Conservation (phyloP, 2,329 filamentous ascomycete species). For the Sporothrix phasma region DNA sequence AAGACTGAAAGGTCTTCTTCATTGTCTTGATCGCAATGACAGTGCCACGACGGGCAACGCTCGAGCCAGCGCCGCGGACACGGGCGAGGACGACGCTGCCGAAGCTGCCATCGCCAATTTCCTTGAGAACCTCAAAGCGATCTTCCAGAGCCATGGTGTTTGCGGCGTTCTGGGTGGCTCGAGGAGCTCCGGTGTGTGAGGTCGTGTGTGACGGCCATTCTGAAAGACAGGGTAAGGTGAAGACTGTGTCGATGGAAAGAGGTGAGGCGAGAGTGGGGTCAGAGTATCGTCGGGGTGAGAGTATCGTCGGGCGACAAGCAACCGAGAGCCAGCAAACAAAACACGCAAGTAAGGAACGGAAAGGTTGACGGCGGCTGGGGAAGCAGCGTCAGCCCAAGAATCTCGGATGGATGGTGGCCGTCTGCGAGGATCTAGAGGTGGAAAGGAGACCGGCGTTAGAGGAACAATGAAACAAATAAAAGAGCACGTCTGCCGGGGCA, state of each 20-base stretch:
- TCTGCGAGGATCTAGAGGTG: neutral
- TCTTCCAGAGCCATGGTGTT: slow-evolving; percentile 65
- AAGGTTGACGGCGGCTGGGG: neutral
- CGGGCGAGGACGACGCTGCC: slow-evolving; percentile 88
- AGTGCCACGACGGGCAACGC: slow-evolving; percentile 79
- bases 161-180: slow-evolving; percentile 36
- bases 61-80: slow-evolving; percentile 81
- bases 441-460: neutral
- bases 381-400: slow-evolving; percentile 7
- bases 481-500: too few relatives aligned
- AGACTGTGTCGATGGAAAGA: neutral
- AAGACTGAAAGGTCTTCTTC: slow-evolving; percentile 98
- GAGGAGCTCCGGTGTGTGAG: slow-evolving; percentile 58
- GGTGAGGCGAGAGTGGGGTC: neutral
- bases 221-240: slow-evolving; percentile 21
- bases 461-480: neutral
- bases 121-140: slow-evolving; percentile 92
- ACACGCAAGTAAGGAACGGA: slow-evolving; percentile 5
- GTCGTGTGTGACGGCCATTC: slow-evolving; percentile 71
- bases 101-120: slow-evolving; percentile 98
- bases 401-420: neutral
- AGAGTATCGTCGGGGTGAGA: too few relatives aligned
- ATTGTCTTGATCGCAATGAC: slow-evolving; percentile 98
- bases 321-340: neutral
- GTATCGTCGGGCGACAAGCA: neutral